Percentiles rank a stretch among this genome's conserved stretches.
These are phyloP conservation scores for Termitomyces sp. DNA, from an alignment of 768 basidiomycete species.

Conservation along the genomic window DNA sequence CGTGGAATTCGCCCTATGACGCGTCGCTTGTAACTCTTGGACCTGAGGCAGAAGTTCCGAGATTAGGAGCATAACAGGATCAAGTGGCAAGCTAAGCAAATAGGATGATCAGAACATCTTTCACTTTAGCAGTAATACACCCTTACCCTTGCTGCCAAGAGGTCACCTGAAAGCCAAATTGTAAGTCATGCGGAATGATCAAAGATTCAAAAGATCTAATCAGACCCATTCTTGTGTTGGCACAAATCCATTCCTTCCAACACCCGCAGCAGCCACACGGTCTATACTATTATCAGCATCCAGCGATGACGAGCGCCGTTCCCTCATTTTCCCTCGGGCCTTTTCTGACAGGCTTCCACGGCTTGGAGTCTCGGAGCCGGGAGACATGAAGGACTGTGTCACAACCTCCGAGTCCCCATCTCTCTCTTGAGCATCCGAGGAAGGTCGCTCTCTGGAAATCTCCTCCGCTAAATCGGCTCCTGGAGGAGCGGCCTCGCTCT, in stretches of 20 bases:
- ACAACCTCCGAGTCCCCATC: conserved; percentile 29
- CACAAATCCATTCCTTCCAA: conserved; percentile 89
- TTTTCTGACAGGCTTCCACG: conserved; percentile 66
- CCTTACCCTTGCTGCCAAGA: conserved; percentile 95
- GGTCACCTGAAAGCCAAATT: conserved; percentile 49
- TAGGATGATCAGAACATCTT: neutral
- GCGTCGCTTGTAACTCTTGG: conserved; percentile 73
- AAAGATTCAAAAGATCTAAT: neutral
- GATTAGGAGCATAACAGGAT: conserved; percentile 82
- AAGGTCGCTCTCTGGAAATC: conserved; percentile 10
- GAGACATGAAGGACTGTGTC: conserved; percentile 38
- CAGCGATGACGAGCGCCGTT: conserved; percentile 55
- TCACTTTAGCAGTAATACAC: neutral
- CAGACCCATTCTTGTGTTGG: conserved; percentile 96
- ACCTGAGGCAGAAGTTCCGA: conserved; percentile 86
- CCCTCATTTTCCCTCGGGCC: conserved; percentile 87
- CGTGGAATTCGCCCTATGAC: conserved; percentile 57
- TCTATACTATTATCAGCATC: conserved; percentile 55
- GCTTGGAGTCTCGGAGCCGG: conserved; percentile 35
- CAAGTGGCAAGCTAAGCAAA: conserved; percentile 82
- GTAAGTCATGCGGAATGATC: neutral
- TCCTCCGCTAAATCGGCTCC: conserved; percentile 17
- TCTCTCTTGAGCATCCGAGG: conserved; percentile 14
- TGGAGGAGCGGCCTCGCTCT: conserved; percentile 30
- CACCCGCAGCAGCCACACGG: conserved; percentile 58